A percentile compares a stretch with the other conserved stretches of the same genome.
Evolutionary conservation across 768 basidiomycete species (phyloP).

Genomic region (Panaeolus cyanescens): DNA sequence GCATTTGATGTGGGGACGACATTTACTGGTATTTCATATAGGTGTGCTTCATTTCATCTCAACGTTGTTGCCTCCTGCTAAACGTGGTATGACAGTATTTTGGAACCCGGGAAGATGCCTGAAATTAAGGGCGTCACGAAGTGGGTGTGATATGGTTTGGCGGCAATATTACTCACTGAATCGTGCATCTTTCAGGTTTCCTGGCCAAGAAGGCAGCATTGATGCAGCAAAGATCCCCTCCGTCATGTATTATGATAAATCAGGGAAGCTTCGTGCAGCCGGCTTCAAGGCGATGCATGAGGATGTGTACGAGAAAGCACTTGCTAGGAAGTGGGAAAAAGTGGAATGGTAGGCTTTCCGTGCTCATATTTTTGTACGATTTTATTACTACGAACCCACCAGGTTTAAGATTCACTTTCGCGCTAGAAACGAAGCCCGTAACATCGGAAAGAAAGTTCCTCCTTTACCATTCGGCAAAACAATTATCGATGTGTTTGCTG

Average conservation of each 20-base stretch:
- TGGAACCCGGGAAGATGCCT: constrained; percentile 31
- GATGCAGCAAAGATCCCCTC: constrained; percentile 39
- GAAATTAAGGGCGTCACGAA: constrained; percentile 40
- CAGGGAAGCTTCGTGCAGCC: constrained; percentile 39
- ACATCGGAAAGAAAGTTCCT: constrained; percentile 19
- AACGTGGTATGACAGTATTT: constrained; percentile 21
- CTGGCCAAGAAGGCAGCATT: constrained; percentile 43
- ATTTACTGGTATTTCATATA: not conserved
- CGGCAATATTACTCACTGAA: not conserved
- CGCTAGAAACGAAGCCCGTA: constrained; percentile 16
- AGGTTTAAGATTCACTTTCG: constrained; percentile 40
- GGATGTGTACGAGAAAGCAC: constrained; percentile 36
- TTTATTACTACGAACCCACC: no score
- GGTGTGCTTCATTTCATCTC: no score
- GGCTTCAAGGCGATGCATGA: constrained; percentile 49
- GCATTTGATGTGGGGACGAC: not conserved
- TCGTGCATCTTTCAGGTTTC: constrained; percentile 36
- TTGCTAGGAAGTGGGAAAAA: constrained; percentile 46
- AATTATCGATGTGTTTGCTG: constrained; percentile 37
- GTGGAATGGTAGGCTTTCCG: constrained; percentile 43
- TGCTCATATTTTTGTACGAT: no score
- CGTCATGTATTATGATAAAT: constrained; percentile 41
- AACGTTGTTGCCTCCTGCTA: not conserved
- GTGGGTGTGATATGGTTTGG: constrained; percentile 14
- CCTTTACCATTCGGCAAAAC: constrained; percentile 42